Conservation (phyloP, 2,329 filamentous ascomycete genomes). For the Fusarium anguioides region DNA sequence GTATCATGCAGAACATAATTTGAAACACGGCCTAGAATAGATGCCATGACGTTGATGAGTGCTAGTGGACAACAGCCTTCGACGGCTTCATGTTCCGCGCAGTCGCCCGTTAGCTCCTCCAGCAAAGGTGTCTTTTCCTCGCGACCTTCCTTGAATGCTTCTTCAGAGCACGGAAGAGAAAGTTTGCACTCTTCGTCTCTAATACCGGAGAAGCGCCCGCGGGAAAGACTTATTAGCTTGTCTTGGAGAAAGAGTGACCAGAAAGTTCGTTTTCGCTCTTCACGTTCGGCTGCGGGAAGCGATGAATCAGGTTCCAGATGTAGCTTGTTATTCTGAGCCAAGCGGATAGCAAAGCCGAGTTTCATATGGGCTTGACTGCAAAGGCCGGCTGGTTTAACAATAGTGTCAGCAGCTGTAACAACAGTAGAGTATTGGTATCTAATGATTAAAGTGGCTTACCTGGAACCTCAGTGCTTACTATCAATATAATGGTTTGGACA, state of each 20-base stretch:
- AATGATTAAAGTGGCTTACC: neutral
- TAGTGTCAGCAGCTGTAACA: fast-evolving
- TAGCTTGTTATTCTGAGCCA: conserved; percentile 14
- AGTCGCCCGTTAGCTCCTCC: neutral
- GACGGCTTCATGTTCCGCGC: conserved; percentile 4
- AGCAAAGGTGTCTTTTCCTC: neutral
- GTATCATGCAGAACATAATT: conserved; percentile 9
- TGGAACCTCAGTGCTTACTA: conserved; percentile 21
- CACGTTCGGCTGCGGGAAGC: neutral
- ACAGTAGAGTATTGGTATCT: fast-evolving
- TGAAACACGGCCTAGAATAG: conserved; percentile 7
- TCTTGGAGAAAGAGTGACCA: conserved; percentile 12
- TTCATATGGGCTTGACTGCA: conserved; percentile 26
- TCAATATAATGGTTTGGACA: conserved; percentile 14
- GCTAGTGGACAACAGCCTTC: conserved; percentile 3
- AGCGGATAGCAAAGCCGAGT: conserved; percentile 8
- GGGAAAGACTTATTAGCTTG: conserved; percentile 10
- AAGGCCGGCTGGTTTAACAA: neutral
- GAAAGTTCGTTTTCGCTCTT: conserved; percentile 5
- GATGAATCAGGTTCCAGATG: neutral
- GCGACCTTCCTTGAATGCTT: neutral
- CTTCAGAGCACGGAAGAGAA: neutral
- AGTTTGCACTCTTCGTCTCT: conserved; percentile 15
- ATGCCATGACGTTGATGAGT: conserved; percentile 5
- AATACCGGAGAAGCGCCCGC: conserved; percentile 12